Conservation (phyloP, 2,329 filamentous ascomycete genomes). For the Colletotrichum sp. region DNA sequence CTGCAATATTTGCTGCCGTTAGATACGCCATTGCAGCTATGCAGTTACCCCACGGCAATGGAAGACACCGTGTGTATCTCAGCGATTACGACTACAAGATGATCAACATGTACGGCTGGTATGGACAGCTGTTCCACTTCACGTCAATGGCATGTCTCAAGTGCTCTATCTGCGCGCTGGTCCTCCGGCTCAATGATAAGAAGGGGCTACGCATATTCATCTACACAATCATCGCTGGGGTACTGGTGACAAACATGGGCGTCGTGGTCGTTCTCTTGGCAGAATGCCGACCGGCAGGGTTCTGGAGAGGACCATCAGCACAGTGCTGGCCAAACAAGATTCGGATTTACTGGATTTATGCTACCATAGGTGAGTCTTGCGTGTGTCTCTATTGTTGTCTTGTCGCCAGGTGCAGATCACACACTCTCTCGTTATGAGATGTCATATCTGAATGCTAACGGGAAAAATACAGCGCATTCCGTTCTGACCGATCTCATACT, state of each 20-base stretch:
- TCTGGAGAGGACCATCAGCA: constrained; percentile 31
- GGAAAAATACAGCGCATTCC: constrained; percentile 20
- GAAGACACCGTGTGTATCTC: constrained; percentile 39
- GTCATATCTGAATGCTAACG: neutral
- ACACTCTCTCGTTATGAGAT: neutral
- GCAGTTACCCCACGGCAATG: constrained; percentile 39
- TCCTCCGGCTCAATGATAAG: constrained; percentile 43
- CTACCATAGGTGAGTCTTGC: constrained; percentile 27
- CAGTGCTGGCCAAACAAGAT: constrained; percentile 32
- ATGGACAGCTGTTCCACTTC: constrained; percentile 44
- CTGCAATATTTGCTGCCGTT: constrained; percentile 29
- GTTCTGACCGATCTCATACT: constrained; percentile 28
- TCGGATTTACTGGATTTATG: constrained; percentile 35
- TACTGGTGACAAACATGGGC: constrained; percentile 32
- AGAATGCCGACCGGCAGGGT: constrained; percentile 31
- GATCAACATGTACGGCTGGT: constrained; percentile 42
- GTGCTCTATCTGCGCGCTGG: constrained; percentile 42
- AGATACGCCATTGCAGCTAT: constrained; percentile 36
- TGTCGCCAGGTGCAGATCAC: neutral
- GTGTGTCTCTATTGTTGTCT: too few species aligned
- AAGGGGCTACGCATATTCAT: constrained; percentile 31
- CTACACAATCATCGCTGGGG: constrained; percentile 31
- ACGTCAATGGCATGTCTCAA: constrained; percentile 42
- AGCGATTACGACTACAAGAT: constrained; percentile 31
- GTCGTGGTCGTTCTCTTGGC: constrained; percentile 34